These are phyloP conservation scores for Neurospora sp. DNA, from an alignment of 495 filamentous ascomycete species.

Conservation along the genomic window DNA sequence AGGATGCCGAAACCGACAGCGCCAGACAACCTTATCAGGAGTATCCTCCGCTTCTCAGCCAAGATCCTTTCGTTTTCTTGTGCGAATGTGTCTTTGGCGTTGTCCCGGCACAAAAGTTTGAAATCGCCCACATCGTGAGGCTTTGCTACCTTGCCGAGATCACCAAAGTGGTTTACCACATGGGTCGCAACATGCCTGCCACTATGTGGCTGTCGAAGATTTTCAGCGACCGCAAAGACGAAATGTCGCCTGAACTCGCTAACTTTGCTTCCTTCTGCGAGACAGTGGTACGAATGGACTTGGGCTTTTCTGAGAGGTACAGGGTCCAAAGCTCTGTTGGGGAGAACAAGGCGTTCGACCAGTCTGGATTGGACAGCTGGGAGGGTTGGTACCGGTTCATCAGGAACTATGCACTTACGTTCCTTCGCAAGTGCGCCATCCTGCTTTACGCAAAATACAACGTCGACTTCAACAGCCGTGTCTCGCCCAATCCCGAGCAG, in stretches of 20 bases:
- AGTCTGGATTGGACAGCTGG: slow-evolving; percentile 31
- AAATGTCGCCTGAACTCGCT: slow-evolving; percentile 26
- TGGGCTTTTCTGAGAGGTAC: slow-evolving; percentile 8
- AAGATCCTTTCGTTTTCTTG: slow-evolving; percentile 85
- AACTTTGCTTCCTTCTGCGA: slow-evolving; percentile 37
- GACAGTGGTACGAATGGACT: slow-evolving; percentile 20
- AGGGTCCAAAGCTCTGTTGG: slow-evolving; percentile 5
- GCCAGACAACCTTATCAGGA: slow-evolving; percentile 27
- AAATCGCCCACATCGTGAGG: slow-evolving; percentile 73
- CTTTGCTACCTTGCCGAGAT: slow-evolving; percentile 91
- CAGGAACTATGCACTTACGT: slow-evolving; percentile 75
- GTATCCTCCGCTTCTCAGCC: slow-evolving; percentile 57
- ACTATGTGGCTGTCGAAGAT: slow-evolving; percentile 30
- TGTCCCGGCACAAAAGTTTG: slow-evolving; percentile 39
- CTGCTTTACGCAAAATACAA: slow-evolving; percentile 83
- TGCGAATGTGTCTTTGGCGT: slow-evolving; percentile 60
- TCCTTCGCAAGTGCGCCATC: slow-evolving; percentile 76
- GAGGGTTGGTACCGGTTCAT: slow-evolving; percentile 38
- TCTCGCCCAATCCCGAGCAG: slow-evolving; percentile 51
- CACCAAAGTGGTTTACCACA: slow-evolving; percentile 56
- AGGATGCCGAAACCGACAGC: slow-evolving; percentile 21
- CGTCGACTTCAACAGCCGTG: slow-evolving; percentile 71
- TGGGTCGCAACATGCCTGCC: slow-evolving; percentile 36
- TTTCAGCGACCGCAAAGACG: slow-evolving; percentile 13
- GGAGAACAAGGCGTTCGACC: slow-evolving; percentile 31